A percentile compares a stretch with the other conserved stretches of the same genome.
These are phyloP conservation scores for Coemansia sp. DNA, from an alignment of 192 early-diverging fungal genomes.

Conservation along the genomic window DNA sequence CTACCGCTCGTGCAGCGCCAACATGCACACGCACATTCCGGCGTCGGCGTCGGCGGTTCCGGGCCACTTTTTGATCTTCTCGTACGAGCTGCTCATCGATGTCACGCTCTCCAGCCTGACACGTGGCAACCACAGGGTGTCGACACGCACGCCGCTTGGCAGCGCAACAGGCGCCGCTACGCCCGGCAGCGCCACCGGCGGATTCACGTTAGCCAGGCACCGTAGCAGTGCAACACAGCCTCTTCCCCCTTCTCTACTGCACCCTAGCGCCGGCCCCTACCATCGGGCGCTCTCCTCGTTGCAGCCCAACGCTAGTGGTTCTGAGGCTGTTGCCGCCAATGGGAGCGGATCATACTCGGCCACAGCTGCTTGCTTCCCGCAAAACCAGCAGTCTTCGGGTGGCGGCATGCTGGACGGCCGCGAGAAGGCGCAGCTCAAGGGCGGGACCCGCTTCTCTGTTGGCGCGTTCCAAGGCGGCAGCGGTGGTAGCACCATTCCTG, in stretches of 20 bases:
- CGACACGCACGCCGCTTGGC: constrained; percentile 42
- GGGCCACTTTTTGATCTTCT: constrained; percentile 48
- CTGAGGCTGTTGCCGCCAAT: not conserved
- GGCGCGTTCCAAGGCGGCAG: constrained; percentile 32
- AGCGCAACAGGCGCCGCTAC: constrained; percentile 19
- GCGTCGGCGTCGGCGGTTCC: constrained; percentile 28
- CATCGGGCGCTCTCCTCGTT: constrained; percentile 19
- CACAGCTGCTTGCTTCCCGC: constrained; percentile 34
- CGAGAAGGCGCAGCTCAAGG: constrained; percentile 20
- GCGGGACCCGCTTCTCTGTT: constrained; percentile 32
- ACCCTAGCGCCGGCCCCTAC: constrained; percentile 1
- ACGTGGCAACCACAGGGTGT: constrained; percentile 33
- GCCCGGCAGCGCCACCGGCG: constrained; percentile 11
- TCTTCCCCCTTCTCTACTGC: too few relatives aligned
- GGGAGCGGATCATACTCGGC: constrained; percentile 18
- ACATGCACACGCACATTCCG: constrained; percentile 47
- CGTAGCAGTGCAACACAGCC: not conserved
- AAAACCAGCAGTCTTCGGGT: constrained; percentile 3
- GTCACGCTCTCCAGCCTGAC: constrained; percentile 44
- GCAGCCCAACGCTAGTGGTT: not conserved
- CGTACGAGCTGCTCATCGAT: constrained; percentile 48
- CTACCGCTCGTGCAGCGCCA: constrained; percentile 44
- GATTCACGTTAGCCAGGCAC: constrained; percentile 11
- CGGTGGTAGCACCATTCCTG: not conserved
- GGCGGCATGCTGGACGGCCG: constrained; percentile 25